Conservation (phyloP, 805 yeast genomes). For the Lachancea sp. region DNA sequence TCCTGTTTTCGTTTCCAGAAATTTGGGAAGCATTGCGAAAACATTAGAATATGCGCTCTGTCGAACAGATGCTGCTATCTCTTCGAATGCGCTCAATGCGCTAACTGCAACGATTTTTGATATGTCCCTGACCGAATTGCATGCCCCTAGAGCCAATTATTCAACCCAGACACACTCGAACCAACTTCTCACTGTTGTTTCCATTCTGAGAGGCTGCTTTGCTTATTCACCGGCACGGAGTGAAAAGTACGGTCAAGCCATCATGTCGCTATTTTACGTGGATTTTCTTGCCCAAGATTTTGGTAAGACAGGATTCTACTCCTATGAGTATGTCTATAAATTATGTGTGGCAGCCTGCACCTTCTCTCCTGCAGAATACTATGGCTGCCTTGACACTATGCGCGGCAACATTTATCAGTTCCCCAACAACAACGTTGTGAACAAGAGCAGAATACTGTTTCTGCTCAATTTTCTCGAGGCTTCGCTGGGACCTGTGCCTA, state of each 20-base stretch:
- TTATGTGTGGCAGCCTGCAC: constrained; percentile 13
- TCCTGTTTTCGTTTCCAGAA: constrained; percentile 8
- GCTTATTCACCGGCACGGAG: neutral
- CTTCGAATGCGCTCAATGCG: constrained; percentile 8
- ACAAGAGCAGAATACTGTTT: constrained; percentile 21
- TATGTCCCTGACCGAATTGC: constrained; percentile 14
- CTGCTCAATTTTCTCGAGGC: constrained; percentile 20
- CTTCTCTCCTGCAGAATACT: neutral
- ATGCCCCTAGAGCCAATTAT: constrained; percentile 13
- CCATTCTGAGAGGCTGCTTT: constrained; percentile 10
- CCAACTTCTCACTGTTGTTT: constrained; percentile 17
- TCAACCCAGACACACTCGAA: constrained; percentile 15
- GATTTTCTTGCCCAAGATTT: constrained; percentile 23
- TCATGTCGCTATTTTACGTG: constrained; percentile 16
- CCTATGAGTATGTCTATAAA: constrained; percentile 24
- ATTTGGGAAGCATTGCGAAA: constrained; percentile 21
- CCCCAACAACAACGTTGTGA: constrained; percentile 13
- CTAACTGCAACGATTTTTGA: constrained; percentile 10
- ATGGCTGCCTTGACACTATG: constrained; percentile 13
- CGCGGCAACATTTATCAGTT: constrained; percentile 9
- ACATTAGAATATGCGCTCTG: constrained; percentile 16
- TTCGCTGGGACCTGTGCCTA: constrained; percentile 9
- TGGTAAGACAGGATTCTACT: constrained; percentile 24
- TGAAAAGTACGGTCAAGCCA: constrained; percentile 13
- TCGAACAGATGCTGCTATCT: neutral